phyloP scores from a whole-genome alignment of 2,329 filamentous ascomycete species.

The Corinectria fuckeliana region DNA sequence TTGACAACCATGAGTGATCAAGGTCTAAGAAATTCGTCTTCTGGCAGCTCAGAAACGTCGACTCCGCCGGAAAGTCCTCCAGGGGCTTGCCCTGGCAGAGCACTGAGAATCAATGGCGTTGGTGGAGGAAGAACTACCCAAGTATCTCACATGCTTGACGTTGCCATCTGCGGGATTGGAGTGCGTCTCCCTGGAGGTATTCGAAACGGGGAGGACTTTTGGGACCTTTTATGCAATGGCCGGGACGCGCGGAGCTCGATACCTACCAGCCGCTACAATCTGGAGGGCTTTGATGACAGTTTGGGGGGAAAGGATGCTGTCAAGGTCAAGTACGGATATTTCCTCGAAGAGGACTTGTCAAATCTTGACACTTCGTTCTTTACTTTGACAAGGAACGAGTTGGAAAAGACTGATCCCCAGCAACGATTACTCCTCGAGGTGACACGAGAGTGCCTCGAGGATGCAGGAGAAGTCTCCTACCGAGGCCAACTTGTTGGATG shows the following conservation, averaged over 20 bases:
- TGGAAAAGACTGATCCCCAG: background rate
- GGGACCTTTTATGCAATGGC: background rate
- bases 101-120: background rate
- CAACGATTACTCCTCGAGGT: background rate
- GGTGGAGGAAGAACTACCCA: background rate
- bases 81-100: background rate
- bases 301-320: background rate
- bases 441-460: background rate
- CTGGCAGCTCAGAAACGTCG: background rate
- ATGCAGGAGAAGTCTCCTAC: background rate
- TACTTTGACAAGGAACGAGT: background rate
- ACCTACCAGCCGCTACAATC: background rate
- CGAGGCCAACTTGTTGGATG: background rate
- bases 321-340: background rate
- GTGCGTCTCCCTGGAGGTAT: background rate
- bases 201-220: background rate
- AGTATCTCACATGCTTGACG: background rate
- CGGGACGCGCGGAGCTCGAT: background rate
- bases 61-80: background rate
- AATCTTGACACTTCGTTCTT: background rate
- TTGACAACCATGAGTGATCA: background rate
- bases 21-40: background rate
- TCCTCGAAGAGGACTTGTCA: background rate
- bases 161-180: background rate
- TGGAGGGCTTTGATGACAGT: background rate